phyloP scores from a whole-genome alignment of 2,329 filamentous ascomycete genomes.

The Aspergillus niger region DNA sequence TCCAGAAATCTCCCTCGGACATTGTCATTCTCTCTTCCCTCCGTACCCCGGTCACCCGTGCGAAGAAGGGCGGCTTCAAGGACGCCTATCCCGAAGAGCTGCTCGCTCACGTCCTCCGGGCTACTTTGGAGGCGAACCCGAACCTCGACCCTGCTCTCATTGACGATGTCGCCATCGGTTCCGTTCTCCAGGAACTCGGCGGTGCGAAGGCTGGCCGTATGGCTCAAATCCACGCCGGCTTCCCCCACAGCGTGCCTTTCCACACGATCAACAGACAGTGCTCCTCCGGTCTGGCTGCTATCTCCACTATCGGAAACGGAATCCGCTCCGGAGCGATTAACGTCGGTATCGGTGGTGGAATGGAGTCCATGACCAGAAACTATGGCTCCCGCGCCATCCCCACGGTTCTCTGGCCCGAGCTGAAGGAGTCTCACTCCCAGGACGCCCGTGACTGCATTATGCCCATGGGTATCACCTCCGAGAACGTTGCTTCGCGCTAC shows the following conservation, averaged over 20 bases:
- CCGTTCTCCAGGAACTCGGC: slow-evolving; percentile 86
- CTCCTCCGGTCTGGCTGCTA: slow-evolving; percentile 73
- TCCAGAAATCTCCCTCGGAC: slow-evolving; percentile 77
- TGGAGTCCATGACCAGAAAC: slow-evolving; percentile 96
- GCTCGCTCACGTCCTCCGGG: slow-evolving; percentile 63
- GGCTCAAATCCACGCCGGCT: slow-evolving; percentile 83
- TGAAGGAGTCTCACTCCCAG: slow-evolving; percentile 64
- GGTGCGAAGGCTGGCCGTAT: slow-evolving; percentile 88
- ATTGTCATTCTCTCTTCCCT: slow-evolving; percentile 88
- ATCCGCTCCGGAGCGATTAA: slow-evolving; percentile 75
- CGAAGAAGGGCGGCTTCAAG: slow-evolving; percentile 80
- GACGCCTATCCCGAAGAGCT: slow-evolving; percentile 91
- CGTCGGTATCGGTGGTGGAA: slow-evolving; percentile 79
- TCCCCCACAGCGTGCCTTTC: slow-evolving; percentile 70
- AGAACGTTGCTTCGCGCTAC: slow-evolving; percentile 83
- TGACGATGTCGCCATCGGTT: slow-evolving; percentile 82
- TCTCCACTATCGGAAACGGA: slow-evolving; percentile 71
- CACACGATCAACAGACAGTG: slow-evolving; percentile 91
- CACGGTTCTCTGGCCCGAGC: slow-evolving; percentile 72
- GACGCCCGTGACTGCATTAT: slow-evolving; percentile 86
- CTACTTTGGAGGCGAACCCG: slow-evolving; percentile 71
- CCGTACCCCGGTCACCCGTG: slow-evolving; percentile 80
- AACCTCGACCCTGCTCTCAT: slow-evolving; percentile 69
- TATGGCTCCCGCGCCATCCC: slow-evolving; percentile 86
- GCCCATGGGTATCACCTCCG: slow-evolving; percentile 88